These are phyloP conservation scores for Melaleuca alternifolia DNA, from an alignment of 345 rosid species.

Conservation along the genomic window DNA sequence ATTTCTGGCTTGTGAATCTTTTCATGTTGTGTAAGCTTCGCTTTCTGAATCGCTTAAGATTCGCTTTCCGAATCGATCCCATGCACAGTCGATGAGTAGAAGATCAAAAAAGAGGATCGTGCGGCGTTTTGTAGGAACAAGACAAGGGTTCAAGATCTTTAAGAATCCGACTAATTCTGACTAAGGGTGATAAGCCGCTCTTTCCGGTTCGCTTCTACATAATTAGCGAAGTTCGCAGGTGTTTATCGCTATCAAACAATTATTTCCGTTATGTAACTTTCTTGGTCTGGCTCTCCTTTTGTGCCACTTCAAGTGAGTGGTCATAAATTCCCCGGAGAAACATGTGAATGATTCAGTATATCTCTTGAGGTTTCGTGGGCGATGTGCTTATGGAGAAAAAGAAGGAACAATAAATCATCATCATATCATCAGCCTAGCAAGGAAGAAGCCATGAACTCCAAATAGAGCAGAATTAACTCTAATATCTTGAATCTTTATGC, in stretches of 20 bases:
- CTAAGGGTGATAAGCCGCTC: not conserved
- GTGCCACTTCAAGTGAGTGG: not conserved
- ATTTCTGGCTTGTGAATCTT: not conserved
- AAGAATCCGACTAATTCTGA: not conserved
- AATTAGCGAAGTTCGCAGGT: not conserved
- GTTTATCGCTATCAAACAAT: not conserved
- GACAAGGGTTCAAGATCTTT: not conserved
- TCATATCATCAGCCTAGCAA: not conserved
- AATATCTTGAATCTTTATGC: not conserved
- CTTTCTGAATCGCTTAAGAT: not conserved
- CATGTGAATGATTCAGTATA: not conserved
- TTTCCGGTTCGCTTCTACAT: not conserved
- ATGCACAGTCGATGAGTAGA: not conserved
- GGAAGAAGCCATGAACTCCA: not conserved
- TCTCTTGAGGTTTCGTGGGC: not conserved
- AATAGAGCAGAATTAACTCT: not conserved
- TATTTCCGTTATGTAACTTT: not conserved
- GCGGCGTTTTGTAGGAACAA: not conserved
- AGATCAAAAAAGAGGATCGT: not conserved
- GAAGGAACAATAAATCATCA: not conserved
- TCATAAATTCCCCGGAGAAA: not conserved
- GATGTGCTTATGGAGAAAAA: not conserved
- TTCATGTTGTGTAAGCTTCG: not conserved
- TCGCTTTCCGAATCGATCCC: not conserved
- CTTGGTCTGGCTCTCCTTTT: not conserved